Base-by-base conservation (phyloP, 345 rosid genomes). In the Murraya paniculata region DNA sequence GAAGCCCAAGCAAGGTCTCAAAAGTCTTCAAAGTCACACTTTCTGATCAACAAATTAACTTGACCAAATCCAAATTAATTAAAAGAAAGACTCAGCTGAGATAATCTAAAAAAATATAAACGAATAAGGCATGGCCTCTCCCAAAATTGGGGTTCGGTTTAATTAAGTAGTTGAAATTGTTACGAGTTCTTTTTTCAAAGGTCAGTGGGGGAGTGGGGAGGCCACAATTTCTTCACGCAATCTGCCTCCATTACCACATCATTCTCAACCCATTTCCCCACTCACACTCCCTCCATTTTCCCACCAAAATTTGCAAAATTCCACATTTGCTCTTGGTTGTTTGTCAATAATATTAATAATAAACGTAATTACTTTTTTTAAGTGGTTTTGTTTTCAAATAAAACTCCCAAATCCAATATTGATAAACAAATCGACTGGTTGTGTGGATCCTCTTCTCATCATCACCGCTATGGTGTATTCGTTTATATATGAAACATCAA, bases 211-310 rank as follows among this genome's bases (percentile, higher is more conserved):
- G 73, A 58, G 72, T 68, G 66, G 67, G 71, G 60, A 21, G 33
- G 27, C 50, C 39, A 58, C 75, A 61, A 24, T 45, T 75, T 60
- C 75, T 30, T 76, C 75, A 68, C 67, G 67, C 80, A 60, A 64
- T 53, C 31, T 24, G 27, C 62, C 77, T 6, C 64, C 16, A 9
- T 25, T 9, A 18, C 19, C 2, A 2, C 39, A 5, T 55, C 56
- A 68, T 55, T 21, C 18, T 28, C 7, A 25, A 7, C 45, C 59
- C 79, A 39, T 14, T 61, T 1, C 27, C 19, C 61, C 80, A 45
- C 50, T 11, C 50, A 3, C 50, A 2, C 48, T 10, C 48, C 14
- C 30, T 59, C 18, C 64, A n/a, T 59, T 22, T 59, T 50, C 7
- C 16, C 56, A 50, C 19, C 56, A 53, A 53, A 18, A 16, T 50